A percentile compares a stretch with the other conserved stretches of the same genome.
Evolutionary conservation across 495 filamentous ascomycete species (phyloP).

Genomic region (Cercophora newfieldiana): DNA sequence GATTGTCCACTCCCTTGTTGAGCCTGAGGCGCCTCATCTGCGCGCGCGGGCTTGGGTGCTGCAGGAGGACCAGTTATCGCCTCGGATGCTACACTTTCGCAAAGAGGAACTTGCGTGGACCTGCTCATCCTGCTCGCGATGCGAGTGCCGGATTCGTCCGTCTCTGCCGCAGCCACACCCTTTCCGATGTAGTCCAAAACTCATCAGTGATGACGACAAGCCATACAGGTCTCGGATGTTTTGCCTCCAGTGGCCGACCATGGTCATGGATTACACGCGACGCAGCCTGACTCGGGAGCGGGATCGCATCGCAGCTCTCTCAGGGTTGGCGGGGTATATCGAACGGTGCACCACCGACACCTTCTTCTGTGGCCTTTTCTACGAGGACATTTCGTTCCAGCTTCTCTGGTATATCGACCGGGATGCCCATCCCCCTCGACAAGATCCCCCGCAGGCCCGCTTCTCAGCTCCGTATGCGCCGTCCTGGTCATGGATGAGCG

Average conservation of each 20-base stretch:
- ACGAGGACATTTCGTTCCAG: slow-evolving; percentile 1
- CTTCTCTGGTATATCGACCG: slow-evolving; percentile 3
- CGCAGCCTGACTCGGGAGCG: neutral
- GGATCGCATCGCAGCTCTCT: neutral
- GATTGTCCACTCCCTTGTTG: neutral
- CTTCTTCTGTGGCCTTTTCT: neutral
- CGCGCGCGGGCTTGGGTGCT: neutral
- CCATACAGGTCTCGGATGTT: neutral
- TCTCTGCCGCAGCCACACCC: neutral
- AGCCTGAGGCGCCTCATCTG: neutral
- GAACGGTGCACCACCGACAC: slow-evolving; percentile 3
- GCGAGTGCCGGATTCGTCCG: neutral
- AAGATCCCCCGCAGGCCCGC: neutral
- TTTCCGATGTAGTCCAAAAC: neutral
- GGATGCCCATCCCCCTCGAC: neutral
- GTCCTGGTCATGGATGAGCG: slow-evolving; percentile 5
- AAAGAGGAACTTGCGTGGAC: slow-evolving; percentile 1
- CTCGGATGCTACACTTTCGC: neutral
- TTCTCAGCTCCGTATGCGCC: neutral
- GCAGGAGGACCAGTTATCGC: neutral
- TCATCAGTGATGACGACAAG: neutral
- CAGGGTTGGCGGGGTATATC: neutral
- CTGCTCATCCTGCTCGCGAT: neutral
- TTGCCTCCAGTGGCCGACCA: neutral
- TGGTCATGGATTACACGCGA: slow-evolving; percentile 3